Percentiles rank a stretch among this genome's conserved stretches.
Evolutionary conservation across 2,329 filamentous ascomycete species (phyloP).

Genomic region (Penicillium decumbens): DNA sequence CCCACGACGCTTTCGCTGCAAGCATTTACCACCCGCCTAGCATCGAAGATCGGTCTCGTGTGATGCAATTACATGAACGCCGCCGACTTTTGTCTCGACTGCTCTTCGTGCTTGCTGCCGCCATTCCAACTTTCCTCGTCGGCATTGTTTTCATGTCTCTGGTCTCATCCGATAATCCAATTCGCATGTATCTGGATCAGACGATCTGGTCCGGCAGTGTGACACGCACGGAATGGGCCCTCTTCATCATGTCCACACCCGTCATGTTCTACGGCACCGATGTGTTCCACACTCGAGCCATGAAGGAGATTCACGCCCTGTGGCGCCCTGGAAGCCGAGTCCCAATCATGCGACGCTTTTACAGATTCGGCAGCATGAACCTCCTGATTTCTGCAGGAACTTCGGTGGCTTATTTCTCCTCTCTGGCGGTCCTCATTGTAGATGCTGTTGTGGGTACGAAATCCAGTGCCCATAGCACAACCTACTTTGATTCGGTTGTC

Average conservation of each 20-base stretch:
- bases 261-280: conserved; percentile 85
- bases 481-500: conserved; percentile 88
- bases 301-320: conserved; percentile 71
- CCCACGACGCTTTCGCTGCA: conserved; percentile 62
- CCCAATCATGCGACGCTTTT: conserved; percentile 70
- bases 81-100: conserved; percentile 65
- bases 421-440: conserved; percentile 70
- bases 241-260: conserved; percentile 77
- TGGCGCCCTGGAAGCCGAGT: conserved; percentile 73
- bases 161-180: conserved; percentile 55
- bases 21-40: conserved; percentile 75
- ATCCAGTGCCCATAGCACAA: conserved; percentile 52
- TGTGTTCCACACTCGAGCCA: conserved; percentile 71
- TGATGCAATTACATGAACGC: conserved; percentile 67
- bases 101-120: conserved; percentile 61
- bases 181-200: conserved; percentile 63
- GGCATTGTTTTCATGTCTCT: conserved; percentile 90
- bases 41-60: conserved; percentile 73
- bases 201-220: conserved; percentile 66
- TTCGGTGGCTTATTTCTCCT: conserved; percentile 79
- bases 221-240: conserved; percentile 69
- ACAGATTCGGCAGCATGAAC: conserved; percentile 96
- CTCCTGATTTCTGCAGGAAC: conserved; percentile 87
- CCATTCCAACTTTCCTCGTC: conserved; percentile 79
- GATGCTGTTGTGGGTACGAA: conserved; percentile 37